Evolutionary conservation across 768 basidiomycete genomes (phyloP).

Genomic region (Trametes punicea): DNA sequence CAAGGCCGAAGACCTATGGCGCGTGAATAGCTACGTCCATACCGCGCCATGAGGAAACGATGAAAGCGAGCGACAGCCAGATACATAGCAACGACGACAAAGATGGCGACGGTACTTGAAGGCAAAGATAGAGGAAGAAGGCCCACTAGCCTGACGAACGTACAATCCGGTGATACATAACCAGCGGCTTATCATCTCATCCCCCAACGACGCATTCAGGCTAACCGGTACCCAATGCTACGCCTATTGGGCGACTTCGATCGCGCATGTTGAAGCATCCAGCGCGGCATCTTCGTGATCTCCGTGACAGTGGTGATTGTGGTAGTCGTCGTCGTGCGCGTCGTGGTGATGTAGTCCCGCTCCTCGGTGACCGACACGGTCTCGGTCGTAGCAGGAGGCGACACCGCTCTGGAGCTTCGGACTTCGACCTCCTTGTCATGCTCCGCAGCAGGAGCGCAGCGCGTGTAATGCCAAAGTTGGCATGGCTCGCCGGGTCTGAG

Average conservation of each 20-base stretch:
- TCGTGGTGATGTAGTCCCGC: conserved; percentile 22
- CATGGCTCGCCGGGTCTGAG: conserved; percentile 16
- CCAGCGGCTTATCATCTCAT: too few species aligned
- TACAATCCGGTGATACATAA: too few species aligned
- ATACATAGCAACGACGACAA: too few species aligned
- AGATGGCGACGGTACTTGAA: too few species aligned
- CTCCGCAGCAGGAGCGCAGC: conserved; percentile 17
- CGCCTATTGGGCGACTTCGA: conserved; percentile 8
- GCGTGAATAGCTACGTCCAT: too few species aligned
- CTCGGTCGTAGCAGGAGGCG: conserved; percentile 21
- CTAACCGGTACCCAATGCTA: conserved; percentile 18
- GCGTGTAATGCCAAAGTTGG: conserved; percentile 26
- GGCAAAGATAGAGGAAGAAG: background rate
- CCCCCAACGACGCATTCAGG: background rate
- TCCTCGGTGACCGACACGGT: conserved; percentile 25
- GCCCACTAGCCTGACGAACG: too few species aligned
- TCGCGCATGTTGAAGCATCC: conserved; percentile 9
- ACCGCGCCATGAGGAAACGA: too few species aligned
- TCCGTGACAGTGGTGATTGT: conserved; percentile 27
- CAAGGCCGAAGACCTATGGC: too few species aligned
- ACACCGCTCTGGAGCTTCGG: conserved; percentile 3
- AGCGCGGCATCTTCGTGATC: conserved; percentile 24
- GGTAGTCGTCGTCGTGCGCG: conserved; percentile 29
- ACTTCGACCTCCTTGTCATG: conserved; percentile 13
- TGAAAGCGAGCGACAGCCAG: too few species aligned